Evolutionary conservation across 2,329 filamentous ascomycete genomes (phyloP), one percentile per base, ranked within the genome.

Genomic region (Albophoma yamanashiensis): DNA sequence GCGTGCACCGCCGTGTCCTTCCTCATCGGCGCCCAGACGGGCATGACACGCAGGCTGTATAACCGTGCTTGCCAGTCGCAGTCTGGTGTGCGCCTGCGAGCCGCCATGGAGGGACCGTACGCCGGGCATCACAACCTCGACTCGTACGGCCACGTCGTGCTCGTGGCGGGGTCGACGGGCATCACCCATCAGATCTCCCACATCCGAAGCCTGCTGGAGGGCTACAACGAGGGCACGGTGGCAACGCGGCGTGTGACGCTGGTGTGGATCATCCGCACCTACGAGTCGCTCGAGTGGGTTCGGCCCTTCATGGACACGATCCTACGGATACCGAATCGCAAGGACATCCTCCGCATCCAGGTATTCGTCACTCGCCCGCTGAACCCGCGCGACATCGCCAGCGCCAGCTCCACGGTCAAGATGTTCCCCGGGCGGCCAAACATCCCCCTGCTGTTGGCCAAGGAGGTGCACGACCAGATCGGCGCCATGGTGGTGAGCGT

Each of bases 151-250:
- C 94, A 95, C 52, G 86, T 88, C 53, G 84, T 99, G 64, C 87
- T 99, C 60, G 92, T 97, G 70, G 92, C 93, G 15, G 92, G 92
- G 60, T 91, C 93, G 60, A 92, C 94, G 6, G 94, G 94, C 63
- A 97, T 99, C 75, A 96, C 93, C 1, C 93, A 97, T 73, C 92
- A 96, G 71, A 84, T 97, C 38, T 90, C 92, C 40, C 96, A 95
- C 72, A 82, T 97, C 11, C 87, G 86, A 59, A 88, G 94, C 58
- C 78, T 93, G 5, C 82, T 93, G 61, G 76, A 85, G 59, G 88
- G 88, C 4, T 88, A 83, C 72, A 84, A 85, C 59, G 78, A 84
- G 0, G 84, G 85, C 61, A 92, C 86, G 1, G 86, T 92, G 43
- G 92, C 93, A 5, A 91, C 91, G 4, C 87, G 92, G 58, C 86